Evolutionary conservation across 192 early-diverging fungal species (phyloP).

Genomic region (Backusella mclennaniae): DNA sequence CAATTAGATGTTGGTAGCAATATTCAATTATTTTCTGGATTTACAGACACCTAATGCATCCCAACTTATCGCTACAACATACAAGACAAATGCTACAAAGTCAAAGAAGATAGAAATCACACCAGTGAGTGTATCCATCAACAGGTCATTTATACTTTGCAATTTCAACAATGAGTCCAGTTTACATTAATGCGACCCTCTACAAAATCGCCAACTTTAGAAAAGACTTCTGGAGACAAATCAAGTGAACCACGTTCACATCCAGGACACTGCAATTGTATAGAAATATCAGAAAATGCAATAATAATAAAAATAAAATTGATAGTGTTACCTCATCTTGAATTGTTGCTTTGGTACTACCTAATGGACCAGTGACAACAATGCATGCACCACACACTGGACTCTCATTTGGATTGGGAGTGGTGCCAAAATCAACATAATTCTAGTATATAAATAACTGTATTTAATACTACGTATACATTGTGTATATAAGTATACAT

Average conservation of each 20-base stretch:
- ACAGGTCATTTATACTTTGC: neutral
- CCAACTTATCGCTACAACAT: conserved; percentile 21
- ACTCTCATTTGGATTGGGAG: conserved; percentile 36
- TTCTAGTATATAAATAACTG: conserved; percentile 30
- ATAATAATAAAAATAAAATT: neutral
- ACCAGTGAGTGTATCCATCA: conserved; percentile 27
- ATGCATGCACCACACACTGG: conserved; percentile 55
- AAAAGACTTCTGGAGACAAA: conserved; percentile 35
- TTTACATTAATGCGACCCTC: conserved; percentile 32
- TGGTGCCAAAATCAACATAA: conserved; percentile 48
- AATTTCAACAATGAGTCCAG: conserved; percentile 25
- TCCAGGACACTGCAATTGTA: conserved; percentile 15
- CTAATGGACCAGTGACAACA: conserved; percentile 46
- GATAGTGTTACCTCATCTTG: conserved; percentile 49
- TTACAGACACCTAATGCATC: conserved; percentile 29
- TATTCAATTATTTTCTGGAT: neutral
- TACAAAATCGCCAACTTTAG: conserved; percentile 25
- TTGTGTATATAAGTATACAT: conserved; percentile 11
- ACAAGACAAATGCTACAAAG: conserved; percentile 29
- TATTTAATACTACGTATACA: conserved; percentile 14
- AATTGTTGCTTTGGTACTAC: conserved; percentile 47
- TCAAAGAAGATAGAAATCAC: conserved; percentile 41
- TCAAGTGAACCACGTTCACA: conserved; percentile 32
- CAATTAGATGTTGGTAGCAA: neutral
- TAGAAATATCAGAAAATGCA: conserved; percentile 3